Evolutionary conservation across 306 rosid species (phyloP).

Genomic region (Fragaria nilgerrensis): DNA sequence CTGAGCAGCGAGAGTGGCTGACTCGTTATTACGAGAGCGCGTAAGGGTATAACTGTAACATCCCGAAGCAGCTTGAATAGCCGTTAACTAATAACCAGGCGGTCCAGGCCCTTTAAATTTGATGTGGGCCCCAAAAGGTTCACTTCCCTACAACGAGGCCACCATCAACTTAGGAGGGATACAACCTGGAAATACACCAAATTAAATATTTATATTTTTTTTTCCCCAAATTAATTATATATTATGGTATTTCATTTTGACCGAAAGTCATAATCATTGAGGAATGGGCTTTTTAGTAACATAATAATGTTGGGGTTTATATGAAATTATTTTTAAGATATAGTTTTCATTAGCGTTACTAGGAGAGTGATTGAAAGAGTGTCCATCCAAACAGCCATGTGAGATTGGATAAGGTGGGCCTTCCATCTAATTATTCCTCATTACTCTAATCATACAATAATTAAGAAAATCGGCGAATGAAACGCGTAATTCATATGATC

Average conservation of each 20-base stretch:
- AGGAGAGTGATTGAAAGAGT: background rate
- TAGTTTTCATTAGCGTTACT: background rate
- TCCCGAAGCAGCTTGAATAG: background rate
- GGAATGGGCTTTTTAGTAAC: background rate
- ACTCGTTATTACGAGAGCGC: background rate
- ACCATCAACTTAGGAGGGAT: background rate
- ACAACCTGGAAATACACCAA: conserved; percentile 11
- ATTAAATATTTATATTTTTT: background rate
- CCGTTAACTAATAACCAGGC: conserved; percentile 15
- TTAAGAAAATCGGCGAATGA: background rate
- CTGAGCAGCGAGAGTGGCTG: background rate
- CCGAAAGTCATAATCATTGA: background rate
- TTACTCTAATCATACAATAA: background rate
- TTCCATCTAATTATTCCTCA: background rate
- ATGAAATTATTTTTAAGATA: background rate
- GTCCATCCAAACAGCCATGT: background rate
- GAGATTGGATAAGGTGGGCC: conserved; percentile 16
- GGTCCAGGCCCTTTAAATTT: background rate
- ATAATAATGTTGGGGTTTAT: background rate
- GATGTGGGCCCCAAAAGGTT: background rate
- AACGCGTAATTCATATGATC: background rate
- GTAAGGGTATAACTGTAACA: background rate
- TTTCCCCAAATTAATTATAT: background rate
- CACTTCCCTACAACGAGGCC: conserved; percentile 14
- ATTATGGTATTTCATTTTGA: background rate